Percentiles rank a stretch among this genome's conserved stretches.
These are phyloP conservation scores for Mycena maculata DNA, from an alignment of 768 basidiomycete genomes.

Conservation along the genomic window DNA sequence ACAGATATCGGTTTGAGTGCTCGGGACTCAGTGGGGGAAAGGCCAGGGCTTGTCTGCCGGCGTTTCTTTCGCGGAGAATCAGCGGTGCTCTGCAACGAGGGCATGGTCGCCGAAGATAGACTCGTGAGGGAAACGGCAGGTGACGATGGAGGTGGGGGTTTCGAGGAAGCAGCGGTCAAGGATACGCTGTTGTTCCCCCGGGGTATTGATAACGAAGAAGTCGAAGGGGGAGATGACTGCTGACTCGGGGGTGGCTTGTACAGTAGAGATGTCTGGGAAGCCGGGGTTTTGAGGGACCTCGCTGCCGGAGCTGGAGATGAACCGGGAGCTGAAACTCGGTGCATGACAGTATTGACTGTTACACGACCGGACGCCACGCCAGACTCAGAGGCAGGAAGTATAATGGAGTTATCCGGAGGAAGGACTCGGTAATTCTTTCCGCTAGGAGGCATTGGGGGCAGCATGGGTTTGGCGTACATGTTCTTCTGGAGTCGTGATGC, in stretches of 20 bases:
- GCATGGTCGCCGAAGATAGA: conserved; percentile 19
- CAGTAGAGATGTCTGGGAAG: conserved; percentile 7
- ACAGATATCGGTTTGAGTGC: conserved; percentile 50
- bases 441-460: conserved; percentile 63
- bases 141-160: conserved; percentile 16
- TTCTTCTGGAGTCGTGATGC: conserved; percentile 75
- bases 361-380: conserved; percentile 53
- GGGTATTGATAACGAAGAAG: conserved; percentile 2
- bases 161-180: conserved; percentile 20
- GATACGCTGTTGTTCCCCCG: conserved; percentile 10
- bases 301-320: conserved; percentile 25
- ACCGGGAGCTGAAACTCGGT: conserved; percentile 40
- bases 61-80: conserved; percentile 25
- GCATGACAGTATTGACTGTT: conserved; percentile 62
- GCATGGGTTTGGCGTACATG: conserved; percentile 63
- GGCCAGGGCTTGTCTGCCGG: conserved; percentile 11
- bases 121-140: not conserved
- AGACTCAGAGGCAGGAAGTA: conserved; percentile 50
- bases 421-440: conserved; percentile 58
- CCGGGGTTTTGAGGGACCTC: conserved; percentile 8
- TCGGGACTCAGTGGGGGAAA: conserved; percentile 39
- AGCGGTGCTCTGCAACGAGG: conserved; percentile 8
- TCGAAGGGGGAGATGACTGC: conserved; percentile 15
- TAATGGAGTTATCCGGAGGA: conserved; percentile 47
- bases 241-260: conserved; percentile 11